These are phyloP conservation scores for Xylaria sp. DNA, from an alignment of 2,329 filamentous ascomycete genomes.

Conservation along the genomic window DNA sequence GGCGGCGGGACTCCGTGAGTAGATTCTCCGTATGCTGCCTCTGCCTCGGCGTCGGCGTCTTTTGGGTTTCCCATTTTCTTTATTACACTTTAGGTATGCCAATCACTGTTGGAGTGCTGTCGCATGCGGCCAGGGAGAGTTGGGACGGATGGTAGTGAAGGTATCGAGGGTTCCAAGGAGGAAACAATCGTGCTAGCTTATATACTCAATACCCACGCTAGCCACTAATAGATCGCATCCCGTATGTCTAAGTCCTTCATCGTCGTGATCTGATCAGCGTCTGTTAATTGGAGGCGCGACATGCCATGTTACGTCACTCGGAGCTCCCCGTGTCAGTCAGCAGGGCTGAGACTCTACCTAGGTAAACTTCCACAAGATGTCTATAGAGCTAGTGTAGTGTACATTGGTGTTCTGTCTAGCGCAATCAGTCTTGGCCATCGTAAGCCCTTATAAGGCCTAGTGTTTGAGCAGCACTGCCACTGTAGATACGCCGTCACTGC, in stretches of 20 bases:
- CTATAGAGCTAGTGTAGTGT: no score
- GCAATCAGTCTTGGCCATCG: slow-evolving; percentile 14
- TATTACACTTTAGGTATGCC: background rate
- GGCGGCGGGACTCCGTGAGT: slow-evolving; percentile 20
- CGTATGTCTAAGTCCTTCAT: background rate
- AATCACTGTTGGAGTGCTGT: background rate
- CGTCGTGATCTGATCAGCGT: background rate
- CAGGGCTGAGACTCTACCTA: background rate
- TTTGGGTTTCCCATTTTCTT: slow-evolving; percentile 26
- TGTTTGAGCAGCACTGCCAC: slow-evolving; percentile 4
- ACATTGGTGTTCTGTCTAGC: background rate
- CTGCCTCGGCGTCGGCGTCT: slow-evolving; percentile 22
- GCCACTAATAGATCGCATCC: background rate
- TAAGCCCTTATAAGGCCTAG: background rate
- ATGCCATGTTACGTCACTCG: slow-evolving; percentile 14
- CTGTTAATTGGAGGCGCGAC: background rate
- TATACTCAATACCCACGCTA: background rate
- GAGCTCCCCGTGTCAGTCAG: background rate
- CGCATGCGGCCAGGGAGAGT: background rate
- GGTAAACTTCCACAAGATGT: no score
- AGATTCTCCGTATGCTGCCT: slow-evolving; percentile 9
- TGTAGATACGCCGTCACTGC: no score
- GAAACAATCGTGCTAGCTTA: background rate
- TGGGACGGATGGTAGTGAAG: background rate
- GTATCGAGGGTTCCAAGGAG: background rate